phyloP scores from a whole-genome alignment of 495 filamentous ascomycete genomes.

The Glarea lozoyensis region DNA sequence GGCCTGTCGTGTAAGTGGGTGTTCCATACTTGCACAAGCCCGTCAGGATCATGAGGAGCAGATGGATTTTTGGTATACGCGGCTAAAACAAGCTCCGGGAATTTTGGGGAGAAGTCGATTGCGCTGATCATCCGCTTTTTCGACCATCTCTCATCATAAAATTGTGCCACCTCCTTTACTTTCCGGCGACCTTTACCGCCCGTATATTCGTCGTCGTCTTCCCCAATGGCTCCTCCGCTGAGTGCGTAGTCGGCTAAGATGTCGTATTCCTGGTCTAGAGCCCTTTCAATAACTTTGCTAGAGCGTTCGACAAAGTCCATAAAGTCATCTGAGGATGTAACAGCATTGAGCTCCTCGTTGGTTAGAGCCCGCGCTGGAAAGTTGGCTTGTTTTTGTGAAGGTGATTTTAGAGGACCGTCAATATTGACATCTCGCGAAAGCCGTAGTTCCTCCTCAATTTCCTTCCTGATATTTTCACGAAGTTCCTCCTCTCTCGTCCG shows the following conservation, averaged over 20 bases:
- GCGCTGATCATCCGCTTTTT: slow-evolving; percentile 94
- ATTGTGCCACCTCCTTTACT: slow-evolving; percentile 82
- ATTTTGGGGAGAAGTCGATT: slow-evolving; percentile 89
- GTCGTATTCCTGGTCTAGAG: slow-evolving; percentile 87
- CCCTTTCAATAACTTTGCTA: slow-evolving; percentile 93
- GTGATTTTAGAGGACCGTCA: slow-evolving; percentile 38
- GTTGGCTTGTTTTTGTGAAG: slow-evolving; percentile 34
- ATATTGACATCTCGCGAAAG: slow-evolving; percentile 49
- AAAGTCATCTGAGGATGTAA: slow-evolving; percentile 88
- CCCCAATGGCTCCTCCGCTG: slow-evolving; percentile 57
- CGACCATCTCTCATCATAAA: slow-evolving; percentile 92
- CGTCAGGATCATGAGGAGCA: slow-evolving; percentile 90
- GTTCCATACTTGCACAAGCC: slow-evolving; percentile 95
- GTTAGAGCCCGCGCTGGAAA: slow-evolving; percentile 78
- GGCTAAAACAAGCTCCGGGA: slow-evolving; percentile 83
- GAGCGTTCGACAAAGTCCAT: slow-evolving; percentile 91
- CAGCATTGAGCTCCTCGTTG: slow-evolving; percentile 79
- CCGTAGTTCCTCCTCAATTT: slow-evolving; percentile 88
- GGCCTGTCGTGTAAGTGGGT: slow-evolving; percentile 85
- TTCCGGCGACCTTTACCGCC: slow-evolving; percentile 65
- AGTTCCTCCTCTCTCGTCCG: slow-evolving; percentile 81
- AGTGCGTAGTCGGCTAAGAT: slow-evolving; percentile 90
- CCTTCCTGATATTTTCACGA: slow-evolving; percentile 69
- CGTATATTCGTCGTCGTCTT: slow-evolving; percentile 71
- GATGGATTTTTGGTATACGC: slow-evolving; percentile 95